These are phyloP conservation scores for Alternaria sp. DNA, from an alignment of 2,329 filamentous ascomycete species.

Conservation along the genomic window DNA sequence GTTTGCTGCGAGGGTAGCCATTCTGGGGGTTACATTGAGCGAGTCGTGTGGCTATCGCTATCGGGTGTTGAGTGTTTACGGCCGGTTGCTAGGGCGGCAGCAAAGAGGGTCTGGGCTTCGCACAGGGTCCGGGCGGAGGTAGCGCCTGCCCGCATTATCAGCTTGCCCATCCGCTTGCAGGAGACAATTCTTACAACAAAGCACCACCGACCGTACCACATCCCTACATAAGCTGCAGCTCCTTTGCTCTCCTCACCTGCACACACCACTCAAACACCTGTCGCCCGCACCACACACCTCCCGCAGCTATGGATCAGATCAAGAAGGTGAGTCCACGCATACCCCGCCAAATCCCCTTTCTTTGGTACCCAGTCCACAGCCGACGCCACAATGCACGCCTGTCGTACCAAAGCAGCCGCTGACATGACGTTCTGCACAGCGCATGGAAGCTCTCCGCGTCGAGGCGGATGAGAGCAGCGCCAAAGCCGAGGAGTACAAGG, in stretches of 20 bases:
- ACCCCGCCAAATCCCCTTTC: constrained; percentile 45
- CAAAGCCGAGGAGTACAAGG: constrained; percentile 86
- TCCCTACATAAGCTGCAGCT: constrained; percentile 12
- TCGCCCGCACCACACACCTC: constrained; percentile 10
- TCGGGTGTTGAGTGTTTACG: constrained; percentile 35
- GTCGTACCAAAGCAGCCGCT: constrained; percentile 20
- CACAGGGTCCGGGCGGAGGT: constrained; percentile 21
- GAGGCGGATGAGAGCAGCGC: constrained; percentile 85
- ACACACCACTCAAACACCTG: constrained; percentile 8
- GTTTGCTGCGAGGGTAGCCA: constrained; percentile 75
- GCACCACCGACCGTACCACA: constrained; percentile 15
- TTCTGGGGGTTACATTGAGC: constrained; percentile 42
- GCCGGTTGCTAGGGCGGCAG: constrained; percentile 32
- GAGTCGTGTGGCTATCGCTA: constrained; percentile 20
- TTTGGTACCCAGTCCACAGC: constrained; percentile 15
- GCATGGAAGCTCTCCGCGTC: constrained; percentile 92
- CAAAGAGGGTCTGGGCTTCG: constrained; percentile 16
- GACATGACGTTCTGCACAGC: constrained; percentile 60
- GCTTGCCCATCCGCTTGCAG: constrained; percentile 21
- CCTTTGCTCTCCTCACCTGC: constrained; percentile 4
- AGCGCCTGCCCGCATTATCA: constrained; percentile 38
- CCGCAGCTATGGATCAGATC: constrained; percentile 76
- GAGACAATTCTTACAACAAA: constrained; percentile 34
- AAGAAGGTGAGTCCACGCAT: constrained; percentile 74
- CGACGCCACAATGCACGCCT: constrained; percentile 10